These are phyloP conservation scores for Lasiodiplodia hormozganensis DNA, from an alignment of 2,329 filamentous ascomycete species.

Conservation along the genomic window DNA sequence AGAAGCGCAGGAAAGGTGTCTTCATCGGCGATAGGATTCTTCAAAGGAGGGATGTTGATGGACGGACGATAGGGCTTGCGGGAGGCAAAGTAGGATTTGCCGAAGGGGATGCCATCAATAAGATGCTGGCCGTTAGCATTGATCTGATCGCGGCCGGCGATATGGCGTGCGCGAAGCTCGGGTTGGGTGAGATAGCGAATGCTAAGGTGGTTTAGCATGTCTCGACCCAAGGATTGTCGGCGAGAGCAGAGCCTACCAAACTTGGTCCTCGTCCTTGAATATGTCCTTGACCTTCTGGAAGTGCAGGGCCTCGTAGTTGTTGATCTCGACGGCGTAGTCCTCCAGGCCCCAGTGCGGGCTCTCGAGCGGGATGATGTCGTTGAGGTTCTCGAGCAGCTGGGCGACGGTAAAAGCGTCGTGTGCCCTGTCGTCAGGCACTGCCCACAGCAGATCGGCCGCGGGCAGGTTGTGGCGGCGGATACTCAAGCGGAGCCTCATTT, in stretches of 20 bases:
- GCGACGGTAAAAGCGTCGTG: conserved; percentile 65
- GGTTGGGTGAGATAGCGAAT: conserved; percentile 79
- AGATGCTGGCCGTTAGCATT: conserved; percentile 78
- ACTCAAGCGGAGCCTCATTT: conserved; percentile 47
- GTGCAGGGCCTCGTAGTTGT: conserved; percentile 84
- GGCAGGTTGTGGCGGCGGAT: conserved; percentile 47
- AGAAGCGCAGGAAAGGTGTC: conserved; percentile 32
- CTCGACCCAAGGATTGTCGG: conserved; percentile 4
- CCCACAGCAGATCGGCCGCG: conserved; percentile 47
- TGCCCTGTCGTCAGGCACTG: conserved; percentile 42
- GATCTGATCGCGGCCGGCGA: conserved; percentile 84
- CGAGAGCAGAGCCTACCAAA: conserved; percentile 64
- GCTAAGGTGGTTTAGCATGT: conserved; percentile 52
- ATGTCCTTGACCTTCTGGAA: conserved; percentile 75
- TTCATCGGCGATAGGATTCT: conserved; percentile 56
- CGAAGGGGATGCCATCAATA: conserved; percentile 85
- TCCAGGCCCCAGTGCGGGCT: conserved; percentile 83
- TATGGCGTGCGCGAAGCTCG: conserved; percentile 74
- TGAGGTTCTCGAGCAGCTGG: conserved; percentile 78
- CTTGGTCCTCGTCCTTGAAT: conserved; percentile 82
- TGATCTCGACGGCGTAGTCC: conserved; percentile 84
- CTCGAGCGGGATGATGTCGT: conserved; percentile 82
- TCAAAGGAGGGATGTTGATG: conserved; percentile 75
- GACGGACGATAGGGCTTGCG: conserved; percentile 67
- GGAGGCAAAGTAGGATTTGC: conserved; percentile 68